These are phyloP conservation scores for Suhomyces terraborum DNA, from an alignment of 1,139 yeast species.

Conservation along the genomic window DNA sequence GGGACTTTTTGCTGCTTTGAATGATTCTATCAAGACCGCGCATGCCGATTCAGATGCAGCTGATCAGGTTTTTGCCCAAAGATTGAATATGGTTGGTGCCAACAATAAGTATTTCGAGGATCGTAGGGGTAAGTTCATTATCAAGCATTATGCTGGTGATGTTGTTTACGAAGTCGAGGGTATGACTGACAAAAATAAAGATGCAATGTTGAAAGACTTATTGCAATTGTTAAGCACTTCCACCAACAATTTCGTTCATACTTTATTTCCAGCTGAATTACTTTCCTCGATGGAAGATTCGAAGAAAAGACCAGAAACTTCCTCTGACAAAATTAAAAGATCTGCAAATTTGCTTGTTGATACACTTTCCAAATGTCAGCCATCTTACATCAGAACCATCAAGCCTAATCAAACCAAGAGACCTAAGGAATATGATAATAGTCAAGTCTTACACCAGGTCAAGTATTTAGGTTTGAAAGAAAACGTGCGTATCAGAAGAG, in stretches of 20 bases:
- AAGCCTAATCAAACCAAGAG: conserved; percentile 95
- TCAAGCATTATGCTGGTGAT: conserved; percentile 98
- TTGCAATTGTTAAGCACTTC: conserved; percentile 77
- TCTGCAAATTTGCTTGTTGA: conserved; percentile 91
- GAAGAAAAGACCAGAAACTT: conserved; percentile 92
- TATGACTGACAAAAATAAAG: conserved; percentile 97
- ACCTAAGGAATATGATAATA: conserved; percentile 85
- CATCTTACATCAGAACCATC: conserved; percentile 96
- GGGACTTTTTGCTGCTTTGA: conserved; percentile 93
- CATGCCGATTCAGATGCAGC: conserved; percentile 98
- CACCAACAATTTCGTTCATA: conserved; percentile 61
- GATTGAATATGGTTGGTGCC: conserved; percentile 79
- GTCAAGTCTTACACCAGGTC: conserved; percentile 91
- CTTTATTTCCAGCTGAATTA: conserved; percentile 71
- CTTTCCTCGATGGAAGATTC: conserved; percentile 65
- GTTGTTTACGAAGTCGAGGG: conserved; percentile 88
- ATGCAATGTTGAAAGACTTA: conserved; percentile 86
- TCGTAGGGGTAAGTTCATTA: conserved; percentile 82
- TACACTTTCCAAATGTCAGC: conserved; percentile 85
- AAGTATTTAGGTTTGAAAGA: conserved; percentile 96
- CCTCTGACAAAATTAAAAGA: conserved; percentile 89
- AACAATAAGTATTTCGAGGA: conserved; percentile 86
- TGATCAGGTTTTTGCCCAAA: conserved; percentile 92
- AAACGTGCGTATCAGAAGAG: conserved; percentile 95
- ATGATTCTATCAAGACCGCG: conserved; percentile 97